A percentile compares a stretch with the other conserved stretches of the same genome.
Conservation (phyloP, 495 filamentous ascomycete species). For the Lophiostoma macrostomum region DNA sequence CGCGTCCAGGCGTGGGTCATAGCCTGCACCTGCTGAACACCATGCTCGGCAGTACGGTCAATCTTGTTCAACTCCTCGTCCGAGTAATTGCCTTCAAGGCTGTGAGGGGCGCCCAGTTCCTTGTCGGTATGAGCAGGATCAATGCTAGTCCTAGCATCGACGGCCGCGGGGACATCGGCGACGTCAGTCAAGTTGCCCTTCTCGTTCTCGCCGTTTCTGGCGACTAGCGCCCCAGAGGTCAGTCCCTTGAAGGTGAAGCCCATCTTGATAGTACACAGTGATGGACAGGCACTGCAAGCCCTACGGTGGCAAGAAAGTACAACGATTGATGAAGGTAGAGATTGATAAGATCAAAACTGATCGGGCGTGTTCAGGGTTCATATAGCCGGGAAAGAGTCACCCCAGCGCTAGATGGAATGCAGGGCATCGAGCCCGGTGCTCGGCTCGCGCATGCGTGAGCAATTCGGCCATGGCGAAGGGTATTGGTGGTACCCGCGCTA, state of each 20-base stretch:
- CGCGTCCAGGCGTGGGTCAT: conserved; percentile 47
- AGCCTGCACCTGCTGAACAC: conserved; percentile 49
- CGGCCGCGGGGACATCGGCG: conserved; percentile 7
- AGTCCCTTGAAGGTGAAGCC: conserved; percentile 18
- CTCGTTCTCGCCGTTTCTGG: background rate
- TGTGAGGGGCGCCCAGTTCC: conserved; percentile 1
- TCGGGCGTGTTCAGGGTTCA: background rate
- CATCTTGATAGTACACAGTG: background rate
- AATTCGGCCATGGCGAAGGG: background rate
- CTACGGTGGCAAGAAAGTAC: background rate
- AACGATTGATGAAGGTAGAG: background rate
- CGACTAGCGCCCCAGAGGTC: conserved; percentile 2
- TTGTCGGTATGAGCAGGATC: background rate
- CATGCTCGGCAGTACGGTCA: conserved; percentile 36
- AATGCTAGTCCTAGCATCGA: conserved; percentile 7
- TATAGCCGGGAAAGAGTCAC: conserved; percentile 6
- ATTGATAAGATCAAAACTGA: conserved; percentile 10
- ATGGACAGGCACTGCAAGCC: too few species aligned
- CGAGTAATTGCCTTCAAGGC: background rate
- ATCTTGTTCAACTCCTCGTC: conserved; percentile 18
- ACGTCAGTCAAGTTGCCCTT: background rate
- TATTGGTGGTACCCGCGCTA: background rate
- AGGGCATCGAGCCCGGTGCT: background rate
- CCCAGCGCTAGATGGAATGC: background rate
- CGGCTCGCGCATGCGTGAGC: background rate